A percentile compares a stretch with the other conserved stretches of the same genome.
Evolutionary conservation across 257 asterid genomes (phyloP).

Genomic region (Plantago major): DNA sequence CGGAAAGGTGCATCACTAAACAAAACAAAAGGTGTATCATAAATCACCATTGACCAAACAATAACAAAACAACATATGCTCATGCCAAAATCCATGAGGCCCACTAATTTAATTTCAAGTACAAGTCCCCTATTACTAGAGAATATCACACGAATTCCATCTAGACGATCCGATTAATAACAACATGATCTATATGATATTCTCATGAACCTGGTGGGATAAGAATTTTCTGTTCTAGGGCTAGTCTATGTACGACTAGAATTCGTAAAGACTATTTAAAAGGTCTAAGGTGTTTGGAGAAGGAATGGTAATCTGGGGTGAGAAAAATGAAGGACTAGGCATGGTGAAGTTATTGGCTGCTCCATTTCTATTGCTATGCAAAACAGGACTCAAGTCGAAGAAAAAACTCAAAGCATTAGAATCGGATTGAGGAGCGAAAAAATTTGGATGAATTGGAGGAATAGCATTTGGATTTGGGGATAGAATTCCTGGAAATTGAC

Average conservation of each 20-base stretch:
- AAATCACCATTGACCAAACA: constrained; percentile 20
- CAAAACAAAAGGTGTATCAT: constrained; percentile 20
- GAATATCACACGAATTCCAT: constrained; percentile 10
- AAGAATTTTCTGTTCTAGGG: no score
- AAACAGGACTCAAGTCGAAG: constrained; percentile 66
- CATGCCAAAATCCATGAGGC: constrained; percentile 24
- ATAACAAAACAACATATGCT: constrained; percentile 10
- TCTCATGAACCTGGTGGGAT: no score
- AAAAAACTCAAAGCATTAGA: constrained; percentile 42
- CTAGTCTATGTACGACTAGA: constrained; percentile 12
- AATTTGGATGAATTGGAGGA: constrained; percentile 61
- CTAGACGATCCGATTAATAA: background rate
- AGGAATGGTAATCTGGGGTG: constrained; percentile 49
- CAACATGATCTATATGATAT: no score
- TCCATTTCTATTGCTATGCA: constrained; percentile 40
- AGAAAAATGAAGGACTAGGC: constrained; percentile 58
- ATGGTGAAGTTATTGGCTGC: constrained; percentile 34
- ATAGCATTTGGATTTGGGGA: constrained; percentile 86
- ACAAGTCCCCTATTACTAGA: background rate
- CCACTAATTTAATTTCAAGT: constrained; percentile 28
- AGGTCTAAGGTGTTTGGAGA: constrained; percentile 78
- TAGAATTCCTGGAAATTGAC: constrained; percentile 61
- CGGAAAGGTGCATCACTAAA: constrained; percentile 10
- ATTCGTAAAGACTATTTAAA: constrained; percentile 58
- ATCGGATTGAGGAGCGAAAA: constrained; percentile 64